Percentiles rank a stretch among this genome's conserved stretches.
These are phyloP conservation scores for Colletotrichum siamense DNA, from an alignment of 2,329 filamentous ascomycete species.

Conservation along the genomic window DNA sequence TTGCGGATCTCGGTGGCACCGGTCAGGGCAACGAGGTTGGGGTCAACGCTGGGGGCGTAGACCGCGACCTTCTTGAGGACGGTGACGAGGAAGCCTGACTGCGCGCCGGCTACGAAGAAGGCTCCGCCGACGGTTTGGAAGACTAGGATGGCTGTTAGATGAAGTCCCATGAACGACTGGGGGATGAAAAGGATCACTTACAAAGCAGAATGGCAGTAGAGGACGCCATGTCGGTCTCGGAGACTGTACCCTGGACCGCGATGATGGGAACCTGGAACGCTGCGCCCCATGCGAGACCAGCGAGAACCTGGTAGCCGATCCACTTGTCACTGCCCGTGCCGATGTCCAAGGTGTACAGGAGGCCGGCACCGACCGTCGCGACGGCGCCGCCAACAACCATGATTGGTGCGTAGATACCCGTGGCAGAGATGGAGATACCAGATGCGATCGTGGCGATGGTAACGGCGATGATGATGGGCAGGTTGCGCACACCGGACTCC, in stretches of 20 bases:
- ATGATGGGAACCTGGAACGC: conserved; percentile 57
- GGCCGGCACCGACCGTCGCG: conserved; percentile 46
- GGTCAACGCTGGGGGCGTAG: conserved; percentile 41
- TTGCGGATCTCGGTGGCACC: conserved; percentile 62
- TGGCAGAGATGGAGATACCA: conserved; percentile 42
- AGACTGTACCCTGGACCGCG: conserved; percentile 47
- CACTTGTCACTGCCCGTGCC: conserved; percentile 46
- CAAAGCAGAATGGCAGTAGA: conserved; percentile 52
- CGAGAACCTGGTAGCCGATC: conserved; percentile 60
- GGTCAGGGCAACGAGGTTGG: conserved; percentile 41
- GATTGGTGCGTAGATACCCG: conserved; percentile 48
- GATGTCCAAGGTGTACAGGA: conserved; percentile 46
- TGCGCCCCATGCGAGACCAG: conserved; percentile 51
- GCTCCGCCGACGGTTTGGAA: conserved; percentile 57
- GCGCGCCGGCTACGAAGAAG: conserved; percentile 53
- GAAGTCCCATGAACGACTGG: not conserved
- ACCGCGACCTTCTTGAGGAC: conserved; percentile 39
- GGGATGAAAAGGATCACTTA: not conserved
- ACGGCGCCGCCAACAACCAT: conserved; percentile 50
- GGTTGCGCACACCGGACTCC: conserved; percentile 46
- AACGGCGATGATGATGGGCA: conserved; percentile 50
- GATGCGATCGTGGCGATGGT: conserved; percentile 45
- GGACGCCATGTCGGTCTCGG: conserved; percentile 47
- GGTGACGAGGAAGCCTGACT: conserved; percentile 52
- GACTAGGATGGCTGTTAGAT: conserved; percentile 31